These are phyloP conservation scores for Sabuloglossum arenarium DNA, from an alignment of 495 filamentous ascomycete species.

Conservation along the genomic window DNA sequence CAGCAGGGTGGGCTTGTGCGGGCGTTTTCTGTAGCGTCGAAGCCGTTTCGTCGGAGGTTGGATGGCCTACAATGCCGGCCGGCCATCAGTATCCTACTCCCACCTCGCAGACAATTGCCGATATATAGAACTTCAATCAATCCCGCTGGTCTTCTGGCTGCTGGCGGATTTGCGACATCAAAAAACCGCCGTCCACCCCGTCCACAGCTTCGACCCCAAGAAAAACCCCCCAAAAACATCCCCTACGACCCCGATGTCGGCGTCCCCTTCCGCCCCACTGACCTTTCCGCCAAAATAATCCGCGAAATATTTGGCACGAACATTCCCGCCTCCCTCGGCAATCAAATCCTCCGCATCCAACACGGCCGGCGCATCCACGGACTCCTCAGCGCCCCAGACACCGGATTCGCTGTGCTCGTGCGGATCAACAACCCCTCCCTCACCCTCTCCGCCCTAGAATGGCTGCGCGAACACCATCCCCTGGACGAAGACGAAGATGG, in stretches of 20 bases:
- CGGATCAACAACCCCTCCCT: too few relatives aligned
- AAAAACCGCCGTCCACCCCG: neutral
- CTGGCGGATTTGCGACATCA: neutral
- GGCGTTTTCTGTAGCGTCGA: neutral
- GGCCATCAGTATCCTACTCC: neutral
- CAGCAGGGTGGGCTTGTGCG: neutral
- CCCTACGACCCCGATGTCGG: slow-evolving; percentile 25
- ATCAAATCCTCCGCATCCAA: slow-evolving; percentile 42
- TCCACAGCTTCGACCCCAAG: neutral
- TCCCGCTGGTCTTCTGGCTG: neutral
- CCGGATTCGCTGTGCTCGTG: neutral
- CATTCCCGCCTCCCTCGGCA: slow-evolving; percentile 31
- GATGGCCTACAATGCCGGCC: neutral
- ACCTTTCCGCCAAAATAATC: slow-evolving; percentile 33
- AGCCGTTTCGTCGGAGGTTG: neutral
- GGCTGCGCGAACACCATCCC: slow-evolving; percentile 44
- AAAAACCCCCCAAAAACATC: neutral
- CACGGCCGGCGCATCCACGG: slow-evolving; percentile 58
- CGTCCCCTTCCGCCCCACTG: slow-evolving; percentile 23
- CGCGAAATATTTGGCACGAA: slow-evolving; percentile 35
- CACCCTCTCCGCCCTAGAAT: slow-evolving; percentile 30
- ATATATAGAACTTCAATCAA: neutral
- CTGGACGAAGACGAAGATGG: slow-evolving; percentile 59
- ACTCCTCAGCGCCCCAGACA: neutral
- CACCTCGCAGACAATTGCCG: neutral